A percentile compares a stretch with the other conserved stretches of the same genome.
phyloP scores from a whole-genome alignment of 306 rosid genomes.

The Fagus sylvatica region DNA sequence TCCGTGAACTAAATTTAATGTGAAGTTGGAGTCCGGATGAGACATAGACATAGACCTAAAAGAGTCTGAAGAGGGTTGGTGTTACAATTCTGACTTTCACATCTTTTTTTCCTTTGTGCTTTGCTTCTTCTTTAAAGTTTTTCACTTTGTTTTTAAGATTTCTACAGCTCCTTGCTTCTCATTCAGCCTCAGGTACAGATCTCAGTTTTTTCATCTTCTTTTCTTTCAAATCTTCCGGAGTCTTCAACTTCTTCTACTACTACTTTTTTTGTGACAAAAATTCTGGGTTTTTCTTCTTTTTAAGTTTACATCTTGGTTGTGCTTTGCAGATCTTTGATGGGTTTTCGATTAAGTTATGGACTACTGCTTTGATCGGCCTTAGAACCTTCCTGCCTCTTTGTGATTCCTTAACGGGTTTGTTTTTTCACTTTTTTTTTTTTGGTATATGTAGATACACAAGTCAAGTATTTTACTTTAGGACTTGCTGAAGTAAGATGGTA shows the following conservation, averaged over 20 bases:
- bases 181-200: slow-evolving; percentile 32
- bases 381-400: not conserved
- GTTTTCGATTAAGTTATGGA: slow-evolving; percentile 35
- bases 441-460: not conserved
- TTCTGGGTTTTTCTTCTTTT: not conserved
- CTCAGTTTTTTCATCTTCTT: slow-evolving; percentile 34
- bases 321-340: slow-evolving; percentile 36
- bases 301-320: slow-evolving; percentile 15
- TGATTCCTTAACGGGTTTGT: slow-evolving; percentile 27
- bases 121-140: slow-evolving; percentile 22
- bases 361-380: slow-evolving; percentile 27
- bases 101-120: slow-evolving; percentile 27
- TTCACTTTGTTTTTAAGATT: slow-evolving; percentile 17
- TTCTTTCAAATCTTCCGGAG: slow-evolving; percentile 12
- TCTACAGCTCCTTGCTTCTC: not conserved
- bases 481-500: not conserved
- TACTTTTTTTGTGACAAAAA: not conserved
- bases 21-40: slow-evolving; percentile 57
- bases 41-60: slow-evolving; percentile 17
- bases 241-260: not conserved
- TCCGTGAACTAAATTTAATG: slow-evolving; percentile 52
- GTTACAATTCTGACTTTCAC: slow-evolving; percentile 52
- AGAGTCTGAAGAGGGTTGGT: slow-evolving; percentile 17
- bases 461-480: not conserved
- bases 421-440: slow-evolving; percentile 3